Evolutionary conservation across 768 basidiomycete genomes (phyloP).

Genomic region (Trametes meyenii): DNA sequence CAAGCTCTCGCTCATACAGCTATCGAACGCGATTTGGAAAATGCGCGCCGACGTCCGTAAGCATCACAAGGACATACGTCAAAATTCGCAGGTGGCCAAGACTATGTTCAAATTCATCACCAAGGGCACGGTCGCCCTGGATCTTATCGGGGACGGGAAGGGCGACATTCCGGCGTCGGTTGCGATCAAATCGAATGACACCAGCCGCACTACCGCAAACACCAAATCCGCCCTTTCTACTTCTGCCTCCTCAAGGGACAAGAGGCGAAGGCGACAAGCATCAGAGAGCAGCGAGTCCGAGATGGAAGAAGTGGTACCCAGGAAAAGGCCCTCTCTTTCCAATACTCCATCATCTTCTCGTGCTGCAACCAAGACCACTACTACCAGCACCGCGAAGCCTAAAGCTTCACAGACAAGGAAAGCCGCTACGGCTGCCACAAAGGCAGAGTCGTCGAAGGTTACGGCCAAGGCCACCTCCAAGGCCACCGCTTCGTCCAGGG

Average conservation of each 20-base stretch:
- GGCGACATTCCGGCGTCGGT: conserved; percentile 13
- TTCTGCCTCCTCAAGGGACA: neutral
- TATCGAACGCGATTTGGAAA: conserved; percentile 48
- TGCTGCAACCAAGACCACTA: too few species aligned
- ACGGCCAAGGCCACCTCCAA: neutral
- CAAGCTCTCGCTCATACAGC: conserved; percentile 37
- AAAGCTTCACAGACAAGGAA: neutral
- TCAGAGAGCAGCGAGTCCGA: conserved; percentile 9
- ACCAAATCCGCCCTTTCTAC: neutral
- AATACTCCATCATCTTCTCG: neutral
- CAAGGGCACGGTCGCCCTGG: neutral
- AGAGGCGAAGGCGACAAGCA: conserved; percentile 10
- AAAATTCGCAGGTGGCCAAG: conserved; percentile 60
- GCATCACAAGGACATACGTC: conserved; percentile 61
- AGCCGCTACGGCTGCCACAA: neutral
- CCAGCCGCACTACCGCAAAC: neutral
- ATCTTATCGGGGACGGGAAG: conserved; percentile 15
- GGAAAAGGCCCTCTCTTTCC: conserved; percentile 11
- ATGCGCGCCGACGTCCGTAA: conserved; percentile 61
- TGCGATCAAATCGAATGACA: conserved; percentile 1
- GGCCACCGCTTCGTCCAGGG: neutral
- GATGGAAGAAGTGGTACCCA: neutral
- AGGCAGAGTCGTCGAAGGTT: neutral
- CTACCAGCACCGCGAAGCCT: neutral
- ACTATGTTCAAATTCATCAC: conserved; percentile 59